Evolutionary conservation across 1,139 yeast species (phyloP).

Genomic region (Candida pseudoviswanathii): DNA sequence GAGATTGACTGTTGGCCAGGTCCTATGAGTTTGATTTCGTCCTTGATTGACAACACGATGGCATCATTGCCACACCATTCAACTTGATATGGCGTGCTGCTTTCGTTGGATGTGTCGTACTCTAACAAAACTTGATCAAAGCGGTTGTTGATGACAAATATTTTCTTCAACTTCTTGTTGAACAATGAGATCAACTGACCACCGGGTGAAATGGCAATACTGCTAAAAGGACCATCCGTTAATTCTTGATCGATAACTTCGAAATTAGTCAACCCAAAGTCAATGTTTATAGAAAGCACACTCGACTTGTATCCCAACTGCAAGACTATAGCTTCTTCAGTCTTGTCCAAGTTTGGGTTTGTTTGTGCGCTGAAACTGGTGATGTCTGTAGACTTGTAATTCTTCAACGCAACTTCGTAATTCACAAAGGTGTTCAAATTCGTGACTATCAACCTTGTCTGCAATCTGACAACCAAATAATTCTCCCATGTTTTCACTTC

Average conservation of each 20-base stretch:
- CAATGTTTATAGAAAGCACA: constrained; percentile 29
- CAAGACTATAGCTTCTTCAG: constrained; percentile 18
- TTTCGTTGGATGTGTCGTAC: constrained; percentile 43
- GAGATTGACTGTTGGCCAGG: constrained; percentile 65
- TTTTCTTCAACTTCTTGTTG: constrained; percentile 41
- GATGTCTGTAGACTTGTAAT: constrained; percentile 18
- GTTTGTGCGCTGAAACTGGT: constrained; percentile 16
- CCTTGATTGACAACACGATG: constrained; percentile 59
- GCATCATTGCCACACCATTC: constrained; percentile 92
- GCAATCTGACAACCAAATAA: constrained; percentile 35
- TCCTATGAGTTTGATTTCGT: constrained; percentile 70
- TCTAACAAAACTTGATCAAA: constrained; percentile 57
- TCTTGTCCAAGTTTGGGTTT: constrained; percentile 10
- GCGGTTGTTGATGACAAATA: constrained; percentile 56
- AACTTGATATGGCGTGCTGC: constrained; percentile 44
- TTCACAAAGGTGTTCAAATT: constrained; percentile 28
- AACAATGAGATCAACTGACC: constrained; percentile 61
- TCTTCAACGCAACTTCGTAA: constrained; percentile 28
- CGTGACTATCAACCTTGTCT: constrained; percentile 29
- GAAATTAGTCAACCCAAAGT: constrained; percentile 24
- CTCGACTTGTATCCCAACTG: constrained; percentile 34
- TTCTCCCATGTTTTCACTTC: constrained; percentile 25
- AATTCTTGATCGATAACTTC: constrained; percentile 38
- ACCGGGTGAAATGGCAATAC: constrained; percentile 59
- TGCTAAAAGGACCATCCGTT: constrained; percentile 61